Conservation (phyloP, 768 basidiomycete genomes). For the Calocybe indica region DNA sequence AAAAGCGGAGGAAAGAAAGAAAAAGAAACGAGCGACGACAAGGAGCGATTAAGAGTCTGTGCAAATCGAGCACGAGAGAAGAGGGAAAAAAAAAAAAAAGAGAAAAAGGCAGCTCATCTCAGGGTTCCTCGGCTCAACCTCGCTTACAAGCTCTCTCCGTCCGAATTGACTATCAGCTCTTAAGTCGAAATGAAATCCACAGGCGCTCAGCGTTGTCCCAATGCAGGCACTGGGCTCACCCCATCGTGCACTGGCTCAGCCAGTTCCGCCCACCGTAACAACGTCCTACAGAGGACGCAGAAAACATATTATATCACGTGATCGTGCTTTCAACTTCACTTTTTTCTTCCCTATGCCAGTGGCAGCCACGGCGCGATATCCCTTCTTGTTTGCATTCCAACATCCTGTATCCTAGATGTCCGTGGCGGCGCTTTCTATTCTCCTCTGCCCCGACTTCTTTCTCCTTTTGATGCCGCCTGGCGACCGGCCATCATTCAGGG, state of each 20-base stretch:
- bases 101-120: not conserved
- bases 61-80: not conserved
- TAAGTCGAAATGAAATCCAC: constrained; percentile 2
- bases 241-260: no score
- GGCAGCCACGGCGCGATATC: no score
- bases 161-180: not conserved
- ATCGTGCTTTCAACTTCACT: no score
- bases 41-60: no score
- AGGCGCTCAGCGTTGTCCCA: no score
- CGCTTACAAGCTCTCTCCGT: not conserved
- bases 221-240: no score
- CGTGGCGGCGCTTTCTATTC: not conserved
- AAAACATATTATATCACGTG: no score
- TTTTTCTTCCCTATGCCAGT: no score
- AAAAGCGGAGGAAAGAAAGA: constrained; percentile 1
- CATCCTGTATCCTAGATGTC: not conserved
- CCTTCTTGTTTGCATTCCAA: not conserved
- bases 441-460: no score
- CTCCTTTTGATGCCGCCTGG: not conserved
- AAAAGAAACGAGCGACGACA: constrained; percentile 10
- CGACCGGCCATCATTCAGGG: constrained; percentile 5
- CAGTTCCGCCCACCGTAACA: no score
- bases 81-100: not conserved
- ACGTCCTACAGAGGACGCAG: no score
- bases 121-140: not conserved